Percentiles rank a stretch among this genome's conserved stretches.
Conservation (phyloP, 2,329 filamentous ascomycete genomes). For the Bertia moriformis region DNA sequence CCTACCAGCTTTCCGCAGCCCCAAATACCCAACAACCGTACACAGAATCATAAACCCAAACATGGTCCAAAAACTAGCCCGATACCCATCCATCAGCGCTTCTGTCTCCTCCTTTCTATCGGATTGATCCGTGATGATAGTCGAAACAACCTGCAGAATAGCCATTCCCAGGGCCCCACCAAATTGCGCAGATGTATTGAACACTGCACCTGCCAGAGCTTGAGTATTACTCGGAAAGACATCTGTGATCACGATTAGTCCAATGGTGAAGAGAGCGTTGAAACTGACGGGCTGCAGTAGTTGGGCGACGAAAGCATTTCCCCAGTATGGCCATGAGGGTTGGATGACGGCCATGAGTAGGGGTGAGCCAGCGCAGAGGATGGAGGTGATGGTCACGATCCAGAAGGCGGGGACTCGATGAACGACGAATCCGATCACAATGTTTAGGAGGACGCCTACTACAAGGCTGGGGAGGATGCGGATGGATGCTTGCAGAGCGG, state of each 20-base stretch:
- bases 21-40: slow-evolving; percentile 20
- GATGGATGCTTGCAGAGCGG: slow-evolving; percentile 27
- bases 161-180: slow-evolving; percentile 36
- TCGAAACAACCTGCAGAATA: slow-evolving; percentile 30
- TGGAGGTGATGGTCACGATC: slow-evolving; percentile 21
- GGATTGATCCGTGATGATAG: slow-evolving; percentile 23
- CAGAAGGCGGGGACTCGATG: slow-evolving; percentile 22
- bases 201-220: slow-evolving; percentile 44
- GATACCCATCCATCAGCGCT: slow-evolving; percentile 32
- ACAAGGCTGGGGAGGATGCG: slow-evolving; percentile 28
- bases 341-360: slow-evolving; percentile 38
- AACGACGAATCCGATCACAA: slow-evolving; percentile 28
- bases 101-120: slow-evolving; percentile 8
- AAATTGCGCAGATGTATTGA: slow-evolving; percentile 42
- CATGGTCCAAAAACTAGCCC: slow-evolving; percentile 35
- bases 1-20: slow-evolving; percentile 27
- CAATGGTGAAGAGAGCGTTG: slow-evolving; percentile 39
- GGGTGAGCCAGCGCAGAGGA: slow-evolving; percentile 27
- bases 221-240: slow-evolving; percentile 40
- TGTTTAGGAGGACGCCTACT: slow-evolving; percentile 24
- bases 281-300: slow-evolving; percentile 22
- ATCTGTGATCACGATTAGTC: slow-evolving; percentile 34
- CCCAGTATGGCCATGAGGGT: slow-evolving; percentile 34
- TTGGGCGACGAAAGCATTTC: slow-evolving; percentile 22
- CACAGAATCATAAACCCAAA: slow-evolving; percentile 27